These are phyloP conservation scores for Tothia fuscella DNA, from an alignment of 2,329 filamentous ascomycete genomes.

Conservation along the genomic window DNA sequence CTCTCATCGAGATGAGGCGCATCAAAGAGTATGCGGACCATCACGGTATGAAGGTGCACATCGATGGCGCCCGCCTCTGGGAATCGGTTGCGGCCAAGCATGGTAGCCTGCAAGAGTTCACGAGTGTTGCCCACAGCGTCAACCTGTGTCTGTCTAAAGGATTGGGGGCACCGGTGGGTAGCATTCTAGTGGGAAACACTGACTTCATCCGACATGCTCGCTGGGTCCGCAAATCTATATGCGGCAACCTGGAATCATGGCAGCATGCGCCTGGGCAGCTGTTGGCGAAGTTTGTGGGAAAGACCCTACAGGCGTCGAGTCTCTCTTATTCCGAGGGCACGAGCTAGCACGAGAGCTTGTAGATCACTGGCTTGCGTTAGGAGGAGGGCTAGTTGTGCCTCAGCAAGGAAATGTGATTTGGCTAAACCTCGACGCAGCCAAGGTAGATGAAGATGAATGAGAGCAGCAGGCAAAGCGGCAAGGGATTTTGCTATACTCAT, in stretches of 20 bases:
- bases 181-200: constrained; percentile 51
- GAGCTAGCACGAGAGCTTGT: neutral
- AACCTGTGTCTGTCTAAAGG: constrained; percentile 75
- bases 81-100: constrained; percentile 63
- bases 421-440: neutral
- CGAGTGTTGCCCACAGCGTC: constrained; percentile 58
- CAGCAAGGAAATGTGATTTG: neutral
- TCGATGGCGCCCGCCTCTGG: constrained; percentile 73
- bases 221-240: constrained; percentile 71
- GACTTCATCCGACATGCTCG: constrained; percentile 52
- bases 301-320: neutral
- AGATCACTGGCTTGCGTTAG: neutral
- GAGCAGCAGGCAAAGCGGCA: neutral
- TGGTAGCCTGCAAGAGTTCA: constrained; percentile 54
- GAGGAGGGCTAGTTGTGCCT: neutral
- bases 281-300: constrained; percentile 60
- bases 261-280: constrained; percentile 61
- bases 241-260: constrained; percentile 63
- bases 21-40: constrained; percentile 57
- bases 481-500: neutral
- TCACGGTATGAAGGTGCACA: constrained; percentile 56
- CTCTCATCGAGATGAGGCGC: constrained; percentile 54
- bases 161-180: constrained; percentile 68
- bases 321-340: neutral
- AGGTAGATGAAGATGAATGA: neutral